Conservation (phyloP, 2,329 filamentous ascomycete species). For the Incumbomyces lentus region DNA sequence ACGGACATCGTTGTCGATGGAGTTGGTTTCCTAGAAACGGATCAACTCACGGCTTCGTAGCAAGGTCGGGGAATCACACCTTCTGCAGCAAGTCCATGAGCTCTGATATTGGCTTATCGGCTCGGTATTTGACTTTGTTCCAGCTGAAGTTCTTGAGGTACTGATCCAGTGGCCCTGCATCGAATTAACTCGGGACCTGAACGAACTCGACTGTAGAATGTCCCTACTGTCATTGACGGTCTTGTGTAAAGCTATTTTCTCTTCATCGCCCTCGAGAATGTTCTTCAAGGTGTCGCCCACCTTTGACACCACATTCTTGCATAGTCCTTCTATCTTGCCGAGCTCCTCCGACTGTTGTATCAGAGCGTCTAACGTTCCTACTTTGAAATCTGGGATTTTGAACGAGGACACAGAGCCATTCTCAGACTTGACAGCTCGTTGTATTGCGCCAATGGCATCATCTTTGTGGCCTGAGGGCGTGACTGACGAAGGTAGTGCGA, state of each 20-base stretch:
- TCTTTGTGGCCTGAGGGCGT: conserved; percentile 69
- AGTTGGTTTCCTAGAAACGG: conserved; percentile 61
- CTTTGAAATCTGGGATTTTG: conserved; percentile 87
- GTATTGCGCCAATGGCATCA: conserved; percentile 68
- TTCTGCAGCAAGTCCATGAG: conserved; percentile 82
- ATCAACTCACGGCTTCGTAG: not conserved
- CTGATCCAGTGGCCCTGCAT: conserved; percentile 80
- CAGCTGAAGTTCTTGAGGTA: conserved; percentile 83
- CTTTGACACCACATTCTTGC: conserved; percentile 74
- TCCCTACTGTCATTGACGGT: conserved; percentile 82
- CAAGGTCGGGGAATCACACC: conserved; percentile 35
- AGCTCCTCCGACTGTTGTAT: conserved; percentile 95
- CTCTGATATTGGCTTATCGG: conserved; percentile 80
- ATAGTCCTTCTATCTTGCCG: conserved; percentile 70
- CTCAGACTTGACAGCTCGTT: conserved; percentile 60
- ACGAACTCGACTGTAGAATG: not conserved
- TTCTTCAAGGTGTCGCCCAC: conserved; percentile 75
- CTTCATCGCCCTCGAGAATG: conserved; percentile 74
- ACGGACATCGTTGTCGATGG: conserved; percentile 93
- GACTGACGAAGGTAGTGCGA: conserved; percentile 82
- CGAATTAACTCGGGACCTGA: conserved; percentile 2
- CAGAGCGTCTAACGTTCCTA: conserved; percentile 86
- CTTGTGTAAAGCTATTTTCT: conserved; percentile 75
- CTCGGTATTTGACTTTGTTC: conserved; percentile 97
- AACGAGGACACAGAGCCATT: conserved; percentile 69